These are phyloP conservation scores for Incumbomyces lentus DNA, from an alignment of 2,329 filamentous ascomycete species.

Conservation along the genomic window DNA sequence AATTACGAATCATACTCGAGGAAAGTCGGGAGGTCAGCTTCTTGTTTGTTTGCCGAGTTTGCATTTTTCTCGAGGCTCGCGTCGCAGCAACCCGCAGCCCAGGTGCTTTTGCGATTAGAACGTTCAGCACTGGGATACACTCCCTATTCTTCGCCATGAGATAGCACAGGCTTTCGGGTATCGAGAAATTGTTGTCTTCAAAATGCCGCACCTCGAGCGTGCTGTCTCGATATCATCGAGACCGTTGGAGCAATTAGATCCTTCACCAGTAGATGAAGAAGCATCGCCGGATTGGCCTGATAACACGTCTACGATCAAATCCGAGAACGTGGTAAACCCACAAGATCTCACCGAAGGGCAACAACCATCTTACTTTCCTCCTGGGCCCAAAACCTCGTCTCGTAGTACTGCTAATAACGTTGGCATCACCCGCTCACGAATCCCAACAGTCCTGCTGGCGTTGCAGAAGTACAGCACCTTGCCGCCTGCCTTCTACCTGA, in stretches of 20 bases:
- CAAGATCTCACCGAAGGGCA: conserved; percentile 30
- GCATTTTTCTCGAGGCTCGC: too few species aligned
- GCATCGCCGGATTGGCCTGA: conserved; percentile 12
- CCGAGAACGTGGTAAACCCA: conserved; percentile 37
- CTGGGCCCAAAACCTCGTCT: background rate
- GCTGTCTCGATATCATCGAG: conserved; percentile 36
- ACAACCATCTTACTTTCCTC: conserved; percentile 18
- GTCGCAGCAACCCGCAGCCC: too few species aligned
- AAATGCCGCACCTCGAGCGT: conserved; percentile 1
- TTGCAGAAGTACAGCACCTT: conserved; percentile 86
- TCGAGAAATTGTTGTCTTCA: too few species aligned
- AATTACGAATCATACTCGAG: too few species aligned
- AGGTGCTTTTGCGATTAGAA: background rate
- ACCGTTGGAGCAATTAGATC: conserved; percentile 69
- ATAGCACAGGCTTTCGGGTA: too few species aligned
- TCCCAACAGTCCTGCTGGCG: conserved; percentile 41
- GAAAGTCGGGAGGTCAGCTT: background rate
- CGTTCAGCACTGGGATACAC: too few species aligned
- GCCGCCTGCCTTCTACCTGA: conserved; percentile 64
- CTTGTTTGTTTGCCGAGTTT: conserved; percentile 1
- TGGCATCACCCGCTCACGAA: conserved; percentile 22
- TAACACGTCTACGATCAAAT: conserved; percentile 21
- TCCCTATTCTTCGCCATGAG: too few species aligned
- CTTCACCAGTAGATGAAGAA: conserved; percentile 61
- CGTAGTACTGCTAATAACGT: conserved; percentile 30